Evolutionary conservation across 2,329 filamentous ascomycete genomes (phyloP).

Genomic region (Aureobasidium sp.): DNA sequence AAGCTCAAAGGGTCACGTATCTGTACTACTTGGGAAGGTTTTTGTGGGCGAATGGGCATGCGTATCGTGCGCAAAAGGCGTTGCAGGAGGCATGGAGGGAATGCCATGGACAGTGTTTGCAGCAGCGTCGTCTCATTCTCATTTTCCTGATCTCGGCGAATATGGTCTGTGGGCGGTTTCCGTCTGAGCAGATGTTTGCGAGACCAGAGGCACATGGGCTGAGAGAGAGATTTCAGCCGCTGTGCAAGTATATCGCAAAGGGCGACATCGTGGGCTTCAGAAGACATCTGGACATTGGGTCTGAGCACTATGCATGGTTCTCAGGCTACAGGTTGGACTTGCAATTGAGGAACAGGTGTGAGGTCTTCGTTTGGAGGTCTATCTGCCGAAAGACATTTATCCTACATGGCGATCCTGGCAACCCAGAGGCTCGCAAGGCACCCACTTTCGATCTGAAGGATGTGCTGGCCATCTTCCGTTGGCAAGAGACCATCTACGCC

Average conservation of each 20-base stretch:
- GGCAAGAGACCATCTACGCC: conserved; percentile 49
- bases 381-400: conserved; percentile 72
- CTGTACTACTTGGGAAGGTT: conserved; percentile 92
- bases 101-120: conserved; percentile 49
- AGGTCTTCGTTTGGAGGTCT: conserved; percentile 77
- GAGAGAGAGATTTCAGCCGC: conserved; percentile 59
- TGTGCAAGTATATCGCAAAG: conserved; percentile 63
- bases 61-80: conserved; percentile 65
- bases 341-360: conserved; percentile 66
- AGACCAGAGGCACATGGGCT: conserved; percentile 64
- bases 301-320: conserved; percentile 61
- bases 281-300: conserved; percentile 51
- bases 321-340: conserved; percentile 68
- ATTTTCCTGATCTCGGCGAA: conserved; percentile 78
- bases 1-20: conserved; percentile 80
- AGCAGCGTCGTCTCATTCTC: conserved; percentile 72
- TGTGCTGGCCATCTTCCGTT: conserved; percentile 56
- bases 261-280: conserved; percentile 73
- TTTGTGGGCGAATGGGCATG: conserved; percentile 78
- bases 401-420: conserved; percentile 65
- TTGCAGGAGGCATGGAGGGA: conserved; percentile 75
- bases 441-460: conserved; percentile 69
- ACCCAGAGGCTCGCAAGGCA: conserved; percentile 49
- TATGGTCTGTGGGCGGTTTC: conserved; percentile 77
- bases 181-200: conserved; percentile 57